These are phyloP conservation scores for Komagataella mondaviorum DNA, from an alignment of 805 yeast genomes.

Conservation along the genomic window DNA sequence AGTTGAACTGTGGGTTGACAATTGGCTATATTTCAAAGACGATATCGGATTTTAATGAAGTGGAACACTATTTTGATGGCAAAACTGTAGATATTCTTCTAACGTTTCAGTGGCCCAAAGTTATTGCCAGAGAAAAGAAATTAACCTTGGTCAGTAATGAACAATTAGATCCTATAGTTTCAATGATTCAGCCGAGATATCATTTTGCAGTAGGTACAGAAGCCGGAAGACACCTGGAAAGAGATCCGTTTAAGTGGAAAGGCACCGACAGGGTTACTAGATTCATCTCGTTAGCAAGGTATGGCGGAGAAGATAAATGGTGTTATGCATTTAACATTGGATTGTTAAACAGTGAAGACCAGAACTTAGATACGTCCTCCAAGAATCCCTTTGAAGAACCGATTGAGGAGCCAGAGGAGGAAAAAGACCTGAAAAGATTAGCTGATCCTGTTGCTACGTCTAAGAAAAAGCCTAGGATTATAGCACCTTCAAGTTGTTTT, in stretches of 20 bases:
- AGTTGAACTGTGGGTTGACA: slow-evolving; percentile 28
- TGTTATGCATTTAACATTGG: slow-evolving; percentile 56
- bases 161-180: slow-evolving; percentile 32
- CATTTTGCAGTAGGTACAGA: slow-evolving; percentile 48
- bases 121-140: slow-evolving; percentile 30
- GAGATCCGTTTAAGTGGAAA: slow-evolving; percentile 45
- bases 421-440: slow-evolving; percentile 4
- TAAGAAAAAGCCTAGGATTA: slow-evolving; percentile 21
- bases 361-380: slow-evolving; percentile 9
- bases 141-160: slow-evolving; percentile 29
- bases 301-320: slow-evolving; percentile 48
- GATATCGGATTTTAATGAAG: slow-evolving; percentile 12
- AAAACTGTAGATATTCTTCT: slow-evolving; percentile 40
- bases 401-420: slow-evolving; percentile 1
- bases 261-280: slow-evolving; percentile 32
- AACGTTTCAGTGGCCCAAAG: slow-evolving; percentile 47
- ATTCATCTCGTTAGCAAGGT: slow-evolving; percentile 51
- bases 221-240: slow-evolving; percentile 35
- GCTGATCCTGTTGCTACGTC: neutral
- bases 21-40: slow-evolving; percentile 30
- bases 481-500: slow-evolving; percentile 56
- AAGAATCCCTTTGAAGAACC: slow-evolving; percentile 17
- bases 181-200: slow-evolving; percentile 42
- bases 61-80: slow-evolving; percentile 9
- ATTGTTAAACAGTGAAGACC: slow-evolving; percentile 11